Base-by-base conservation (phyloP, 257 asterid genomes). In the Solanum phureja region DNA sequence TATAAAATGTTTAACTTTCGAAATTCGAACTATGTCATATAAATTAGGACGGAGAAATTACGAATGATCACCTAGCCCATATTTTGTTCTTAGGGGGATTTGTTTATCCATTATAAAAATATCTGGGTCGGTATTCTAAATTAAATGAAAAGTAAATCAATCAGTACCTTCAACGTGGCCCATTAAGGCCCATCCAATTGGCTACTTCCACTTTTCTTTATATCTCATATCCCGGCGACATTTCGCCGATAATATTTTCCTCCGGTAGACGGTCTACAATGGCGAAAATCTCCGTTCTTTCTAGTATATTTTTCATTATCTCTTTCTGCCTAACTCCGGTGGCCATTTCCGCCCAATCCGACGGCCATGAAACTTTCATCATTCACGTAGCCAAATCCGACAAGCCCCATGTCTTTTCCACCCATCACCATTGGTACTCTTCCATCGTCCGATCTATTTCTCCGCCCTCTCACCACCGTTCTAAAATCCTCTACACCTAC, bases 401-500 rank as follows among this genome's bases (percentile, higher is more conserved):
- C 2, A 97, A 94, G 90, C 98, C 99, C 1, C 90, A 35, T 35
- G 23, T 85, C 74, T 95, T 92, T 94, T 75, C 98, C 87, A 84
- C 96, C 35, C 99, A 95, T 89, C 95, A 77, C 90, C 93, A 93
- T 89, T 94, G 98, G 97, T 97, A 95, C 91, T 62, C 95, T 87
- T 91, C 91, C 90, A 94, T 96, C 89, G 33, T 97, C 92, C 88
- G 87, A 42, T 92, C 98, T 74, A 91, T 96, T 44, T 84, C 93
- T 37, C 93, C 96, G 11, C 91, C 88, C 42, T 92, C 93, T 71
- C 89, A 64, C 88, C 95, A 88, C 76, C 92, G 95, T 1, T 90
- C 98, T 38, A 85, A 89, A 79, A 89, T 97, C 83, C 95, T 97
- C 62, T 97, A 97, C 91, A 88, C 98, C 68, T 97, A 97, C 83